These are phyloP conservation scores for Hypoxylon sp. DNA, from an alignment of 2,329 filamentous ascomycete genomes.

Conservation along the genomic window DNA sequence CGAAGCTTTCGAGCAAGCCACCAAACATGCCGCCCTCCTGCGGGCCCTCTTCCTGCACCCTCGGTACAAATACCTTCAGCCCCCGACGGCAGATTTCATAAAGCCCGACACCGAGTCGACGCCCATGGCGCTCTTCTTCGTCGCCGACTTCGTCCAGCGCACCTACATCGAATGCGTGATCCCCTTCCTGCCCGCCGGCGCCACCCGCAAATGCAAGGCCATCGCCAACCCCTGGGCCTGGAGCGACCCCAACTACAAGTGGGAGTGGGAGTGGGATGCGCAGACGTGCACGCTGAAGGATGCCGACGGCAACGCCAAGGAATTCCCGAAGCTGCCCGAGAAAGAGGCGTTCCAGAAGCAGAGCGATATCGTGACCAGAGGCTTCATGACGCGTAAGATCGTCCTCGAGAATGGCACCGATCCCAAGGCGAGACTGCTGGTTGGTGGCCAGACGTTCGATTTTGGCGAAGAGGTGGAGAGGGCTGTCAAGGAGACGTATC, in stretches of 20 bases:
- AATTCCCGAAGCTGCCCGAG: conserved; percentile 46
- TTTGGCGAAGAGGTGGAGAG: conserved; percentile 50
- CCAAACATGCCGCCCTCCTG: conserved; percentile 48
- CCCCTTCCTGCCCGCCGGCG: conserved; percentile 51
- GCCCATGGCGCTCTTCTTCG: conserved; percentile 45
- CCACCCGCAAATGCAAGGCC: conserved; percentile 51
- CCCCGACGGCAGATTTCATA: conserved; percentile 46
- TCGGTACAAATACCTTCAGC: conserved; percentile 47
- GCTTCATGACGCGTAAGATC: conserved; percentile 50
- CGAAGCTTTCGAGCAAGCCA: conserved; percentile 48
- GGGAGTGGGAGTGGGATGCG: conserved; percentile 53
- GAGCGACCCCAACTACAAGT: conserved; percentile 48
- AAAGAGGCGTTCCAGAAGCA: conserved; percentile 25
- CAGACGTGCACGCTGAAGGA: conserved; percentile 43
- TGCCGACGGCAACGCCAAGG: conserved; percentile 38
- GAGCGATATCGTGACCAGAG: conserved; percentile 43
- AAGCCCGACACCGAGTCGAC: conserved; percentile 46
- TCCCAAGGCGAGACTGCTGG: conserved; percentile 44
- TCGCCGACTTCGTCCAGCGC: conserved; percentile 52
- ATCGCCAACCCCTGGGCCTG: conserved; percentile 54
- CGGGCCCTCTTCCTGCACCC: conserved; percentile 50
- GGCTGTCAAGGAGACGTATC: conserved; percentile 27
- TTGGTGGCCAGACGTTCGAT: conserved; percentile 49
- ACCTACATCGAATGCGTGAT: conserved; percentile 52
- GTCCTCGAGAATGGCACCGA: conserved; percentile 52